These are phyloP conservation scores for Bonia amplexicaulis DNA, from an alignment of 176 grass and related monocot genomes.

Conservation along the genomic window DNA sequence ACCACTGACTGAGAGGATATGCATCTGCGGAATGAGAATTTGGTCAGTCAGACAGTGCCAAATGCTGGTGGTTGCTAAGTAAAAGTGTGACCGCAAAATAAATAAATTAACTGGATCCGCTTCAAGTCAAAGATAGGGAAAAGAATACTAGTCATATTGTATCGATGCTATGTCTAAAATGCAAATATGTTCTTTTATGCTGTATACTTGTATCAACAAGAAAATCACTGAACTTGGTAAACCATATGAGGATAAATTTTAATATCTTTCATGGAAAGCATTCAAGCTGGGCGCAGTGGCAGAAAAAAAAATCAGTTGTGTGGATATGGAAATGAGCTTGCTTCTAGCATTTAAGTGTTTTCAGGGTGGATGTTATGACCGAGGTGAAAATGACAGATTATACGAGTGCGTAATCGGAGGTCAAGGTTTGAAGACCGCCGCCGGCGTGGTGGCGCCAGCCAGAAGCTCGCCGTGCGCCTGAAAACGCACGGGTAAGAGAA, in stretches of 20 bases:
- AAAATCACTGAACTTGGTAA: not conserved
- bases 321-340: not conserved
- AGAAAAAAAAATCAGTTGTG: not conserved
- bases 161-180: not conserved
- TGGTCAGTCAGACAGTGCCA: not conserved
- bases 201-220: not conserved
- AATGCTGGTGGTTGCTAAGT: not conserved
- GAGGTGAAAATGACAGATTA: no score
- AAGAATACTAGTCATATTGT: not conserved
- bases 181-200: not conserved
- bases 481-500: no score
- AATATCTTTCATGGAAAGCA: not conserved
- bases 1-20: constrained; percentile 79
- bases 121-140: not conserved
- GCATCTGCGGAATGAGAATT: constrained; percentile 50
- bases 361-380: not conserved
- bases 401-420: no score
- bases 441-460: no score
- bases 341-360: not conserved
- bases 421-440: no score
- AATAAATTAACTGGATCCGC: not conserved
- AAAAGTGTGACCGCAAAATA: not conserved
- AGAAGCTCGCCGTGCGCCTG: no score
- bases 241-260: not conserved
- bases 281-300: not conserved